Evolutionary conservation across 306 rosid genomes (phyloP).

Genomic region (Glycine soja): DNA sequence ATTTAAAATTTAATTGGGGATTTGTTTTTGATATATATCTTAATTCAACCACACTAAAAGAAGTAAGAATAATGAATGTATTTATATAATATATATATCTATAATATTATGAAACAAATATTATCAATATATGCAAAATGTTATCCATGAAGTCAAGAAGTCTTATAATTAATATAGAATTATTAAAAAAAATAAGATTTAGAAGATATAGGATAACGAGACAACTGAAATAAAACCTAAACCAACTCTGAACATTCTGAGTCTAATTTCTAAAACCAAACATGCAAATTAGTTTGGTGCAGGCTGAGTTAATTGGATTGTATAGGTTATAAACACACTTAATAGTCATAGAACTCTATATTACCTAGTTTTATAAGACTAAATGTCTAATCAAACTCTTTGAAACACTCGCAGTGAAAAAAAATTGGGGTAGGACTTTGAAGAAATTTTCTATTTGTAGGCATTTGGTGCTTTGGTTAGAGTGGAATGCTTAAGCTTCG

Average conservation of each 20-base stretch:
- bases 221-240: neutral
- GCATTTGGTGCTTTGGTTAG: too few relatives aligned
- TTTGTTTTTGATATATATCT: too few relatives aligned
- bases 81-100: too few relatives aligned
- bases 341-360: too few relatives aligned
- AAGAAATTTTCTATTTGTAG: neutral
- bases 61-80: too few relatives aligned
- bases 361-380: neutral
- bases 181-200: too few relatives aligned
- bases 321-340: neutral
- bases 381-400: constrained; percentile 17
- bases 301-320: neutral
- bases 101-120: too few relatives aligned
- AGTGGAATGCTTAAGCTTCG: neutral
- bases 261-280: neutral
- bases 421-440: neutral
- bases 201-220: neutral
- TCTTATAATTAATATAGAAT: too few relatives aligned
- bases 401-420: neutral
- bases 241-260: neutral
- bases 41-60: too few relatives aligned
- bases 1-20: too few relatives aligned
- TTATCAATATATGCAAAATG: too few relatives aligned
- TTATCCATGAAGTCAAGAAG: too few relatives aligned
- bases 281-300: neutral